Base-by-base conservation (phyloP, 2,329 filamentous ascomycete species). In the Aspergillus niger region DNA sequence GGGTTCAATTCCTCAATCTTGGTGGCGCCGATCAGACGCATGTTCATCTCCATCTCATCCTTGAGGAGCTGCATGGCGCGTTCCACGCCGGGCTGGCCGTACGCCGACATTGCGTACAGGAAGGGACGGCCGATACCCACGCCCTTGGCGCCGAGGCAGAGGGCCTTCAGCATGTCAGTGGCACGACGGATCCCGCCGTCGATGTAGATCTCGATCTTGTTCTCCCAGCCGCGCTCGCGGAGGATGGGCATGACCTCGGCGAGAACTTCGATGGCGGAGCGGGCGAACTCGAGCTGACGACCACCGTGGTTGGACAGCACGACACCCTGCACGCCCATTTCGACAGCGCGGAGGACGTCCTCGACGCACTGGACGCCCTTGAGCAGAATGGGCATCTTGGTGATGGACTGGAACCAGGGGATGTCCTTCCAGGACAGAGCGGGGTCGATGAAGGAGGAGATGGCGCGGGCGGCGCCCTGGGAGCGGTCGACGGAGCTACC, bases 41-140 rank as follows among this genome's bases (percentile, higher is more conserved):
- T 98, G 73, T 94, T 95, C 94, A 98, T 98, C 81, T 96, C 92
- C 86, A 99, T 91, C 83, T 99, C 95, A 72, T 98, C 95, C 80
- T 91, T 92, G 68, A 97, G 84, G 60, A 97, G 80, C 77, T 92
- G 90, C 90, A 98, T 97, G 32, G 95, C 95, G 36, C 91, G 86
- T 72, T 96, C 91, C 20, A 98, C 94, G 65, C 95, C 95, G 2
- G 89, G 83, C 61, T 91, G 80, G 1, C 95, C 95, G 71, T 98
- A 98, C 8, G 92, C 87, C 64, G 89, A 91, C 94, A 99, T 98
- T 71, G 95, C 94, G 74, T 93, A 99, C 62, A 99, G 79, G 82
- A 99, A 98, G 24, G 95, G 95, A 4, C 95, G 83, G 3, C 95
- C 95, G 69, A 99, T 97, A 43, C 95, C 95, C 1, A 98, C 93